phyloP scores from a whole-genome alignment of 345 rosid species.

The Aegle marmelos region DNA sequence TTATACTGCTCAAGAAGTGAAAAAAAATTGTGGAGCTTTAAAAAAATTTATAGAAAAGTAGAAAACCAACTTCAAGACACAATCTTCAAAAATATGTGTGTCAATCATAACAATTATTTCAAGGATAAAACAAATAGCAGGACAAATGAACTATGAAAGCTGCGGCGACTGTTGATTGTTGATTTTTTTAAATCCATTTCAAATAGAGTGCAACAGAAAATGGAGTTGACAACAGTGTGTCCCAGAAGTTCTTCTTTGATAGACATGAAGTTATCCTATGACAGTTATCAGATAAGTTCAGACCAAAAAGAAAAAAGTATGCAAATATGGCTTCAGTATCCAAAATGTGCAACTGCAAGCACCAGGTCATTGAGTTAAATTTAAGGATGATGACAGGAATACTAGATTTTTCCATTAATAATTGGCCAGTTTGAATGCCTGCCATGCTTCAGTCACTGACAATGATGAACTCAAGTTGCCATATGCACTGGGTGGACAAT shows the following conservation, averaged over 20 bases:
- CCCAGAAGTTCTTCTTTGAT: background rate
- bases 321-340: no score
- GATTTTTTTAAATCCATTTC: background rate
- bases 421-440: no score
- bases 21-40: background rate
- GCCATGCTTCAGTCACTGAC: no score
- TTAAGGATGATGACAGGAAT: no score
- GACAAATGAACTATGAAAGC: background rate
- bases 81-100: background rate
- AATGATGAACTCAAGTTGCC: background rate
- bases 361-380: no score
- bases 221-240: background rate
- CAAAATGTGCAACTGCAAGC: no score
- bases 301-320: background rate
- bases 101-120: background rate
- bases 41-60: background rate
- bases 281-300: background rate
- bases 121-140: background rate
- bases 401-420: no score
- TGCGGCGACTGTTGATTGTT: background rate
- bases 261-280: background rate
- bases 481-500: no score
- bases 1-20: background rate
- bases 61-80: background rate
- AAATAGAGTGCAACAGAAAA: background rate